These are phyloP conservation scores for Dillenia turbinata DNA, from an alignment of 164 flowering plant species.

Conservation along the genomic window DNA sequence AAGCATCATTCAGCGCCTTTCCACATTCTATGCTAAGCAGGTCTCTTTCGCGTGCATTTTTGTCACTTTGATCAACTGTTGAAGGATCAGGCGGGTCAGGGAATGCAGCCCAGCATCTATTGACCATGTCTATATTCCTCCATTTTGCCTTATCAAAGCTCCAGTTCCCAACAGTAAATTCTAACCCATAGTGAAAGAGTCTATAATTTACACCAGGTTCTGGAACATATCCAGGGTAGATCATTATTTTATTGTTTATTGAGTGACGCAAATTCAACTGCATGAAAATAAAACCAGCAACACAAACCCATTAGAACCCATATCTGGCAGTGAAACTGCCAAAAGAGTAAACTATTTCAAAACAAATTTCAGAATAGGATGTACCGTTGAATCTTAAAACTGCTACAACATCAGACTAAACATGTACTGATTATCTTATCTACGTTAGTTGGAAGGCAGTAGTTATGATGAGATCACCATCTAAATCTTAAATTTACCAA, in stretches of 20 bases:
- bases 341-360: neutral
- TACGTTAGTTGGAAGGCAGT: no score
- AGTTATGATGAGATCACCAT: no score
- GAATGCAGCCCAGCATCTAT: constrained; percentile 89
- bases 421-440: no score
- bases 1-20: constrained; percentile 69
- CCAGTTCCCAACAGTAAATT: constrained; percentile 82
- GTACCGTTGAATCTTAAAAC: no score
- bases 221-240: constrained; percentile 95
- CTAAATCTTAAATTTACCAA: no score
- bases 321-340: neutral
- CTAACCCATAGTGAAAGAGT: constrained; percentile 90
- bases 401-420: no score
- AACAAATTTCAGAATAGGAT: no score
- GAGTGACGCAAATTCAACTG: constrained; percentile 80
- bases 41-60: constrained; percentile 40
- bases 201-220: constrained; percentile 62
- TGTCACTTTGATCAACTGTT: constrained; percentile 43
- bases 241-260: constrained; percentile 60
- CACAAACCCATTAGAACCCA: no score
- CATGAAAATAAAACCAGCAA: constrained; percentile 14
- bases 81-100: constrained; percentile 91
- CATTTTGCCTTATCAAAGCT: constrained; percentile 95
- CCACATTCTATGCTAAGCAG: constrained; percentile 83
- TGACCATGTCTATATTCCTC: constrained; percentile 71